phyloP scores from a whole-genome alignment of 805 yeast genomes.

The Nakazawaea ambrosiae region DNA sequence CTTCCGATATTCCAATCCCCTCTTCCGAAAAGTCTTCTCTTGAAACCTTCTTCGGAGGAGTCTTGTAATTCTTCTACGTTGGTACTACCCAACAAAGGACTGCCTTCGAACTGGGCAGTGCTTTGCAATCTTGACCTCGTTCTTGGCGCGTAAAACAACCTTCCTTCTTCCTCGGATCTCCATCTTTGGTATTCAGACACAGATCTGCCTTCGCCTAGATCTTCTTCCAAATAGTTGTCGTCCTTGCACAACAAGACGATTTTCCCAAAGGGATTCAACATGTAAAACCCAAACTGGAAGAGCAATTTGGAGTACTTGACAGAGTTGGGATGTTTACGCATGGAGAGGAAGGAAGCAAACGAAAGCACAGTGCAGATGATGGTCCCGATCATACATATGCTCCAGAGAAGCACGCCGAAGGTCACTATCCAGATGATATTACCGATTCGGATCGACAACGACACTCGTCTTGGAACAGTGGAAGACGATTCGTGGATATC shows the following conservation, averaged over 20 bases:
- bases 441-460: constrained; percentile 56
- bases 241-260: constrained; percentile 74
- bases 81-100: constrained; percentile 1
- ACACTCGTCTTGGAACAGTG: constrained; percentile 38
- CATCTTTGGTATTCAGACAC: constrained; percentile 81
- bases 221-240: constrained; percentile 77
- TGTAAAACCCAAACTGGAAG: constrained; percentile 58
- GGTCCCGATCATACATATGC: constrained; percentile 46
- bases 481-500: constrained; percentile 76
- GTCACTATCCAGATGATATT: constrained; percentile 70
- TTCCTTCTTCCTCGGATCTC: constrained; percentile 74
- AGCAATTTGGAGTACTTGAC: constrained; percentile 57
- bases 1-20: constrained; percentile 89
- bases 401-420: constrained; percentile 57
- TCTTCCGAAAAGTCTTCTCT: constrained; percentile 70
- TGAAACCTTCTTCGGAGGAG: constrained; percentile 23
- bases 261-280: constrained; percentile 84
- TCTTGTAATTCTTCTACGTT: constrained; percentile 13
- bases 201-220: constrained; percentile 81
- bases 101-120: neutral
- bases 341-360: constrained; percentile 34
- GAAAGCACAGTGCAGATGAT: constrained; percentile 35
- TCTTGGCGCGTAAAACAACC: constrained; percentile 75
- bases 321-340: constrained; percentile 38
- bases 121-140: constrained; percentile 6